phyloP scores from a whole-genome alignment of 1,139 yeast genomes.

The Saccharomyces hybrid region DNA sequence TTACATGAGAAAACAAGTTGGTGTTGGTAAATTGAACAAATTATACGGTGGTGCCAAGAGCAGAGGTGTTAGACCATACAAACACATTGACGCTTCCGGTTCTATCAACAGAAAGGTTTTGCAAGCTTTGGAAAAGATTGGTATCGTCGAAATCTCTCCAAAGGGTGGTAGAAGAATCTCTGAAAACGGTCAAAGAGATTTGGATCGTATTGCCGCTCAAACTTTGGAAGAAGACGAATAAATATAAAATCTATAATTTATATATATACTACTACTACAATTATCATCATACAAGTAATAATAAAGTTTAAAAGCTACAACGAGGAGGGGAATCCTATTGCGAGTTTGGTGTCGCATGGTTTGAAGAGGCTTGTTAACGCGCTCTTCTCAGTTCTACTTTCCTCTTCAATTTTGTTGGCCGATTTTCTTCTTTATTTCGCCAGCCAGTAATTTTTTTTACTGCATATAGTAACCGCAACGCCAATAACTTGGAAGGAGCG shows the following conservation, averaged over 20 bases:
- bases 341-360: not conserved
- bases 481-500: not conserved
- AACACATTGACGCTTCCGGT: constrained; percentile 98
- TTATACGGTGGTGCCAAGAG: constrained; percentile 98
- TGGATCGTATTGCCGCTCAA: constrained; percentile 99
- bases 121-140: constrained; percentile 97
- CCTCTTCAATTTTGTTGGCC: not conserved
- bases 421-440: not conserved
- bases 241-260: constrained; percentile 15
- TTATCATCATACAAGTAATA: constrained; percentile 1
- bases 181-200: constrained; percentile 99
- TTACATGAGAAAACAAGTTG: constrained; percentile 98
- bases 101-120: constrained; percentile 97
- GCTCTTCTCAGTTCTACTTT: not conserved
- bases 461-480: not conserved
- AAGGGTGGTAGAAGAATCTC: constrained; percentile 99
- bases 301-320: not conserved
- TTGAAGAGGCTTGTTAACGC: not conserved
- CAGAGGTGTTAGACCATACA: constrained; percentile 99
- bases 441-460: not conserved
- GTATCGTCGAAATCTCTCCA: constrained; percentile 92
- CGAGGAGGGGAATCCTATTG: not conserved
- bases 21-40: constrained; percentile 98
- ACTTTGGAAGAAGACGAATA: constrained; percentile 88
- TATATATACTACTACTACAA: not conserved